A percentile compares a stretch with the other conserved stretches of the same genome.
Evolutionary conservation across 2,329 filamentous ascomycete species (phyloP).

Genomic region (Botrytis paeoniae): DNA sequence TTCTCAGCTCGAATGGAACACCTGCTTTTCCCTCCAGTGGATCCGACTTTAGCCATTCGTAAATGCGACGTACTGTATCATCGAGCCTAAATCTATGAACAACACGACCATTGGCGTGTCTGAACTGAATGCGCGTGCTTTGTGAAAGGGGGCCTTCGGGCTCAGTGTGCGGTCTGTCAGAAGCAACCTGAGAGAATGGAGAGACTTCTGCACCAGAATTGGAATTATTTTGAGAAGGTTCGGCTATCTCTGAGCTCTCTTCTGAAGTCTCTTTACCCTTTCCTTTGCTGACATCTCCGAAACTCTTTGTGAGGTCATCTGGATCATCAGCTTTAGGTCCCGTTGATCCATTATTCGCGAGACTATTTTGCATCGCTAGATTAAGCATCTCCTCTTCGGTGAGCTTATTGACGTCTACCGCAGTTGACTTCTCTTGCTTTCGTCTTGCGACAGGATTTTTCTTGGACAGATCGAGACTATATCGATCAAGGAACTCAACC

Average conservation of each 20-base stretch:
- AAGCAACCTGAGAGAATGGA: conserved; percentile 69
- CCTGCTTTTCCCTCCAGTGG: conserved; percentile 78
- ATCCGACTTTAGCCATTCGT: conserved; percentile 93
- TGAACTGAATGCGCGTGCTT: conserved; percentile 86
- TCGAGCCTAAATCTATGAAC: conserved; percentile 78
- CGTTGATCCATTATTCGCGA: conserved; percentile 51
- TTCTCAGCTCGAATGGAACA: conserved; percentile 80
- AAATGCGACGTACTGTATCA: conserved; percentile 79
- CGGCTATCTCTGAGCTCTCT: conserved; percentile 34
- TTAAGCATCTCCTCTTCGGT: conserved; percentile 97
- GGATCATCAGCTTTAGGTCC: conserved; percentile 68
- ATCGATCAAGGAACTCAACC: conserved; percentile 94
- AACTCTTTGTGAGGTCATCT: conserved; percentile 77
- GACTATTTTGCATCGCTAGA: conserved; percentile 85
- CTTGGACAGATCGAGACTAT: conserved; percentile 81
- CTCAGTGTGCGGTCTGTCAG: conserved; percentile 71
- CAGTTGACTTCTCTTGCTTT: conserved; percentile 66
- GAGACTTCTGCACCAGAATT: conserved; percentile 38
- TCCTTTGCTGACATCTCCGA: conserved; percentile 51
- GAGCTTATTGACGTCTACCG: conserved; percentile 78
- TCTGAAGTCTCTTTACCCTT: conserved; percentile 48
- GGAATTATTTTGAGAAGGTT: conserved; percentile 35
- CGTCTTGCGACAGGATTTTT: conserved; percentile 89
- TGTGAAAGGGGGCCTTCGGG: conserved; percentile 64
- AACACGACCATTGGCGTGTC: conserved; percentile 77